Conservation (phyloP, 371 early-diverging fungal species). For the Mycotypha africana region DNA sequence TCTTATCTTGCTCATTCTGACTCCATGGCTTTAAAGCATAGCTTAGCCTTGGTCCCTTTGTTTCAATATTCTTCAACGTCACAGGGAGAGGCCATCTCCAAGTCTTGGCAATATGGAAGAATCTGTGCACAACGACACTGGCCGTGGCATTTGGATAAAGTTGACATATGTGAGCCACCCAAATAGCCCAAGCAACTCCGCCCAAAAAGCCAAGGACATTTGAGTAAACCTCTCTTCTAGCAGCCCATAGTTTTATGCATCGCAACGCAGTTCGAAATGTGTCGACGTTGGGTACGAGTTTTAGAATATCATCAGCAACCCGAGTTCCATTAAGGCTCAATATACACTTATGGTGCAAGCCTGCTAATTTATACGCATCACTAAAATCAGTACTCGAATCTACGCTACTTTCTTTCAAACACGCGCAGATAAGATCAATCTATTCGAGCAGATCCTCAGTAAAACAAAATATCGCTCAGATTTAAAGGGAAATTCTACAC, state of each 20-base stretch:
- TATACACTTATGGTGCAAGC: conserved; percentile 74
- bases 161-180: conserved; percentile 88
- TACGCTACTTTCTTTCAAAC: too few relatives aligned
- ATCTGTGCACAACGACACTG: conserved; percentile 69
- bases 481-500: too few relatives aligned
- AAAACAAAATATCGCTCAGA: too few relatives aligned
- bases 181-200: conserved; percentile 93
- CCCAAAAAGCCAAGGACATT: conserved; percentile 91
- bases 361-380: conserved; percentile 64
- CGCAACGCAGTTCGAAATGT: conserved; percentile 79
- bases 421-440: conserved; percentile 87
- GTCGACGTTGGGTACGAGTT: conserved; percentile 74
- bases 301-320: conserved; percentile 85
- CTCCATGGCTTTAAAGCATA: conserved; percentile 83
- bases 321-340: conserved; percentile 84
- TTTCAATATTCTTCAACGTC: conserved; percentile 70
- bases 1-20: conserved; percentile 29
- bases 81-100: conserved; percentile 87
- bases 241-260: conserved; percentile 93
- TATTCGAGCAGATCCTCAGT: too few relatives aligned
- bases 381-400: conserved; percentile 70
- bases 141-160: conserved; percentile 83
- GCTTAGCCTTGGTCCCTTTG: conserved; percentile 44
- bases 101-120: conserved; percentile 62
- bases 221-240: conserved; percentile 76